Evolutionary conservation across 345 rosid genomes (phyloP).

Genomic region (Clarkia xantiana): DNA sequence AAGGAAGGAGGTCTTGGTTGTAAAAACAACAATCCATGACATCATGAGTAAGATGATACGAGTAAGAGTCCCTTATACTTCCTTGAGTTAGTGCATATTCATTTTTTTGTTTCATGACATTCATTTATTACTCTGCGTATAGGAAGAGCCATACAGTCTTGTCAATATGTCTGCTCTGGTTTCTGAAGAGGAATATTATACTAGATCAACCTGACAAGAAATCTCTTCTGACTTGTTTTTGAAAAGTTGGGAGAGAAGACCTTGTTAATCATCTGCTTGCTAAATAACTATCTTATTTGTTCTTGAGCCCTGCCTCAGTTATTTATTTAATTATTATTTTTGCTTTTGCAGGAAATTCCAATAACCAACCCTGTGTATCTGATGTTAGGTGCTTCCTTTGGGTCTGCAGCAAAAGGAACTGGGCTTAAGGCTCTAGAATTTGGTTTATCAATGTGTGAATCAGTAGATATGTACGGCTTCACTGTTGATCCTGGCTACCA

Average conservation of each 20-base stretch:
- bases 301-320: not conserved
- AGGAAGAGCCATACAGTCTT: too few species aligned
- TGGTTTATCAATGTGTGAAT: conserved; percentile 79
- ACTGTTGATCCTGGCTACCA: conserved; percentile 94
- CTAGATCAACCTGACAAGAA: too few species aligned
- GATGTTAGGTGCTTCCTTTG: conserved; percentile 93
- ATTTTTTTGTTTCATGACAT: too few species aligned
- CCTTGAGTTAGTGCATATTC: too few species aligned
- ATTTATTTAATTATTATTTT: conserved; percentile 5
- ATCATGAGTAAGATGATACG: conserved; percentile 90
- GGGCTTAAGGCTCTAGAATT: conserved; percentile 95
- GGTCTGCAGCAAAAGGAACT: conserved; percentile 96
- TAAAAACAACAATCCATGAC: conserved; percentile 94
- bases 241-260: too few species aligned
- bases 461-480: conserved; percentile 94
- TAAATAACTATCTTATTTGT: not conserved
- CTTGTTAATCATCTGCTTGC: not conserved
- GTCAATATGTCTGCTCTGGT: too few species aligned
- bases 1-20: conserved; percentile 54
- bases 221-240: too few species aligned
- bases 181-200: too few species aligned
- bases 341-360: conserved; percentile 68
- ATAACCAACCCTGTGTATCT: conserved; percentile 80
- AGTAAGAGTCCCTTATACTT: conserved; percentile 26
- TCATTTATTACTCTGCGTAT: too few species aligned